phyloP scores from a whole-genome alignment of 1,284 basidiomycete genomes.

The Schizophyllum amplum region DNA sequence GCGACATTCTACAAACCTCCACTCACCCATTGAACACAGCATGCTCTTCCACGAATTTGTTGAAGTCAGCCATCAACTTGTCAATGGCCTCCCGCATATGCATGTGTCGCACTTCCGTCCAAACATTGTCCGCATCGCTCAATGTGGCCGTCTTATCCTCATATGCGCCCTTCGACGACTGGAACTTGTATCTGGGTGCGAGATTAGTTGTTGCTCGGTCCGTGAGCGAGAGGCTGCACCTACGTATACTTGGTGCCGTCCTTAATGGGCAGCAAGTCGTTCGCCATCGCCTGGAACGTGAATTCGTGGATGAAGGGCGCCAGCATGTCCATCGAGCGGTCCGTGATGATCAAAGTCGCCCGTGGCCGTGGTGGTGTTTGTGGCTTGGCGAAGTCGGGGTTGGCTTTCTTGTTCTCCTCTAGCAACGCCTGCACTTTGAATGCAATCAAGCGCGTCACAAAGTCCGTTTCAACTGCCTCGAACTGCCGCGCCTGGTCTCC shows the following conservation, averaged over 20 bases:
- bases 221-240: slow-evolving; percentile 20
- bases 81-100: slow-evolving; percentile 99
- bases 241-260: slow-evolving; percentile 84
- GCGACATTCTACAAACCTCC: too few relatives aligned
- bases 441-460: slow-evolving; percentile 73
- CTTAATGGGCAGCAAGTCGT: slow-evolving; percentile 86
- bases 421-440: slow-evolving; percentile 74
- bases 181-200: slow-evolving; percentile 74
- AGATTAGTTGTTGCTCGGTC: not conserved
- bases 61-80: slow-evolving; percentile 93
- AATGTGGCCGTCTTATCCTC: slow-evolving; percentile 86
- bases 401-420: slow-evolving; percentile 79
- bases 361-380: slow-evolving; percentile 66
- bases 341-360: slow-evolving; percentile 85
- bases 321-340: slow-evolving; percentile 89
- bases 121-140: slow-evolving; percentile 83
- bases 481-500: slow-evolving; percentile 56
- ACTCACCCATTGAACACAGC: slow-evolving; percentile 82
- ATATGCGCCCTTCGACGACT: slow-evolving; percentile 70
- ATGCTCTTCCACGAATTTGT: slow-evolving; percentile 88
- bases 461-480: slow-evolving; percentile 62
- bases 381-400: slow-evolving; percentile 81
- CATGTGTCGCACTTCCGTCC: slow-evolving; percentile 90
- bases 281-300: slow-evolving; percentile 98
- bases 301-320: slow-evolving; percentile 96